Evolutionary conservation across 257 asterid species (phyloP).

Genomic region (Plantago elongata): DNA sequence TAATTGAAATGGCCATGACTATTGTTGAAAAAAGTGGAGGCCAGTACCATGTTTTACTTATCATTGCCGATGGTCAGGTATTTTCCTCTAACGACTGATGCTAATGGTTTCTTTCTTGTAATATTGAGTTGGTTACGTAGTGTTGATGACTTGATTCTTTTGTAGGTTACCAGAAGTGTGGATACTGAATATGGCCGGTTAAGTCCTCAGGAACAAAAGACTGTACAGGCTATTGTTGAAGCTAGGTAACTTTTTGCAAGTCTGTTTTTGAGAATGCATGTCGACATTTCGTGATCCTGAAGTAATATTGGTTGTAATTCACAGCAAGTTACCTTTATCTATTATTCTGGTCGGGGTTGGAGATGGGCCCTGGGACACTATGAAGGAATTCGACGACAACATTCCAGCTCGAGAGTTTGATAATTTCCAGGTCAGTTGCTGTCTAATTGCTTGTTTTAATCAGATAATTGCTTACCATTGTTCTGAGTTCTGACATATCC

Average conservation of each 20-base stretch:
- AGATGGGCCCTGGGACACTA: constrained; percentile 99
- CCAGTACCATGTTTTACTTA: constrained; percentile 77
- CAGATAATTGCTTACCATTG: not conserved
- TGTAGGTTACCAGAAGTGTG: constrained; percentile 74
- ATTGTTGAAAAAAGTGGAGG: constrained; percentile 85
- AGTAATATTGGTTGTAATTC: constrained; percentile 18
- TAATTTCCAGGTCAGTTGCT: constrained; percentile 66
- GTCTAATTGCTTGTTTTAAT: not conserved
- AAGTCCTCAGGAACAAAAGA: constrained; percentile 74
- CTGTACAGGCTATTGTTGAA: constrained; percentile 73
- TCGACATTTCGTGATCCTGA: constrained; percentile 2
- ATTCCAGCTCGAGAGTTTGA: constrained; percentile 93
- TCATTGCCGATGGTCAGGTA: constrained; percentile 97
- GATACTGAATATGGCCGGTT: constrained; percentile 59
- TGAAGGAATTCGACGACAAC: constrained; percentile 95
- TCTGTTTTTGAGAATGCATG: not conserved
- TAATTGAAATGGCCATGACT: constrained; percentile 74
- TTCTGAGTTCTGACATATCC: not conserved
- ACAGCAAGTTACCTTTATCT: constrained; percentile 90
- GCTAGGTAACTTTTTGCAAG: constrained; percentile 53
- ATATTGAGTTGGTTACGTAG: not conserved
- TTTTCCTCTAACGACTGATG: no score
- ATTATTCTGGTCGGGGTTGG: constrained; percentile 95
- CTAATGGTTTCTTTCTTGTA: no score
- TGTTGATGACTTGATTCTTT: not conserved